A percentile compares a stretch with the other conserved stretches of the same genome.
These are phyloP conservation scores for Aaosphaeria pasadenensis DNA, from an alignment of 2,329 filamentous ascomycete species.

Conservation along the genomic window DNA sequence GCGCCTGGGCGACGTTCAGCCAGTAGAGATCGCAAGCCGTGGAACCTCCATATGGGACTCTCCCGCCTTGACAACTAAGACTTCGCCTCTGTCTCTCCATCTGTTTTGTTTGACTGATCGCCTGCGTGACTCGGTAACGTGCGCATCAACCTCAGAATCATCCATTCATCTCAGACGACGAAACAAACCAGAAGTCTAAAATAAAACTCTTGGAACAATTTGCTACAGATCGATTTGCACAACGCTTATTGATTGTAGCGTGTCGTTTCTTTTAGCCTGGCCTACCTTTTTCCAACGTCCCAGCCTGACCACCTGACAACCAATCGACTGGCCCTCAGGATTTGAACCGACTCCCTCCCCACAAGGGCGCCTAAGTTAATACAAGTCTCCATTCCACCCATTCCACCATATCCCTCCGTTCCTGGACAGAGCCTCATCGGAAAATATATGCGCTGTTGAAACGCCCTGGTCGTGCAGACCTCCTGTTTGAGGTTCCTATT, in stretches of 20 bases:
- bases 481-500: slow-evolving; percentile 36
- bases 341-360: slow-evolving; percentile 21
- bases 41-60: neutral
- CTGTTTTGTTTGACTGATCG: no score
- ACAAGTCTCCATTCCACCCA: slow-evolving; percentile 29
- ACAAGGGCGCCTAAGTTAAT: slow-evolving; percentile 34
- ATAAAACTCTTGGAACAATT: no score
- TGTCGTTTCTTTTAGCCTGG: slow-evolving; percentile 23
- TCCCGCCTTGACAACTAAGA: no score
- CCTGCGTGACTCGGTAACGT: no score
- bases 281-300: slow-evolving; percentile 9
- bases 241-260: slow-evolving; percentile 14
- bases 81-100: no score
- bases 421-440: slow-evolving; percentile 42
- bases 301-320: slow-evolving; percentile 31
- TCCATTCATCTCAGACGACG: no score
- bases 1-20: slow-evolving; percentile 5
- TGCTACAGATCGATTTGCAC: no score
- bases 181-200: no score
- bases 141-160: no score
- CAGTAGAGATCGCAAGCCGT: slow-evolving; percentile 33
- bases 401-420: slow-evolving; percentile 28
- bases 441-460: slow-evolving; percentile 39
- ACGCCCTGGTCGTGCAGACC: slow-evolving; percentile 38
- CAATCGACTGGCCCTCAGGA: slow-evolving; percentile 39